A percentile compares a stretch with the other conserved stretches of the same genome.
Conservation (phyloP, 1,139 yeast genomes). For the Hansenula sp. region DNA sequence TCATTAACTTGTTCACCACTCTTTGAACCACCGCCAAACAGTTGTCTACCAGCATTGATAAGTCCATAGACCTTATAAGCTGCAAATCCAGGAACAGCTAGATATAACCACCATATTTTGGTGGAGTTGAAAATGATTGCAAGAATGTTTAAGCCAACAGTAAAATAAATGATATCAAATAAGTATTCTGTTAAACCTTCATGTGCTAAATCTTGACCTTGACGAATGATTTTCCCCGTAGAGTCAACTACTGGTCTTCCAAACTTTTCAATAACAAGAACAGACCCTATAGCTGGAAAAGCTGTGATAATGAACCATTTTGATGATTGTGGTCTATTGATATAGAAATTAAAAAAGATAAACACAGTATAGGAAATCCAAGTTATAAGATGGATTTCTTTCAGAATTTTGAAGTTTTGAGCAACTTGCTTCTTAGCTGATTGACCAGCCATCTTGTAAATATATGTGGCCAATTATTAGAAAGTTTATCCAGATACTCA, state of each 20-base stretch:
- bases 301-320: conserved; percentile 53
- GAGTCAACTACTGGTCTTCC: conserved; percentile 60
- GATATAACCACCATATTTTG: conserved; percentile 58
- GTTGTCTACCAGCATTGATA: conserved; percentile 26
- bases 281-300: conserved; percentile 51
- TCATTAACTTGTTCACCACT: conserved; percentile 11
- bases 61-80: conserved; percentile 45
- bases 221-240: conserved; percentile 38
- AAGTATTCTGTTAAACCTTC: conserved; percentile 73
- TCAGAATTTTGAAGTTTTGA: conserved; percentile 49
- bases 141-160: conserved; percentile 57
- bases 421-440: conserved; percentile 68
- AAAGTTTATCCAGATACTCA: too few relatives aligned
- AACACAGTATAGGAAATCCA: conserved; percentile 39
- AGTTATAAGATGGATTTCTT: conserved; percentile 50
- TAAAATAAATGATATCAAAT: conserved; percentile 70
- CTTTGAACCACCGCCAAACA: conserved; percentile 23
- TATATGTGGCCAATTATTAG: not conserved
- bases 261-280: conserved; percentile 55
- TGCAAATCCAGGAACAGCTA: conserved; percentile 50
- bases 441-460: conserved; percentile 52
- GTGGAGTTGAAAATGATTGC: conserved; percentile 53
- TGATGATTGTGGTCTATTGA: conserved; percentile 51
- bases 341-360: conserved; percentile 35
- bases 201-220: conserved; percentile 67